Evolutionary conservation across 2,329 filamentous ascomycete genomes (phyloP).

Genomic region (Magnaporthiopsis poae): DNA sequence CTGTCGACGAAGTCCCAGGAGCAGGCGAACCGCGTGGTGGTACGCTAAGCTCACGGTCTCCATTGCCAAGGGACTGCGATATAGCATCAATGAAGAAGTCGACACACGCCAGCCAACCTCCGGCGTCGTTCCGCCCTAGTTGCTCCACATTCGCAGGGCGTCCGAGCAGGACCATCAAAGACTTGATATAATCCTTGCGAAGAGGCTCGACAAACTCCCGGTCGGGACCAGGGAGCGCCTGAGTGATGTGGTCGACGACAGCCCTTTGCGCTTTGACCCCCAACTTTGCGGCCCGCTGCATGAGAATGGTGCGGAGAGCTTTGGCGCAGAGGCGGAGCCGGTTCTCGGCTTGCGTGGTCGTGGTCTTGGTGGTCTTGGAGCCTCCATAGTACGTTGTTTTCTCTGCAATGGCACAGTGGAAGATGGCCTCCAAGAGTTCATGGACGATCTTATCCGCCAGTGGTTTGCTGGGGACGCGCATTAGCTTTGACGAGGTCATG

Average conservation of each 20-base stretch:
- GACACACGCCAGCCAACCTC: slow-evolving; percentile 59
- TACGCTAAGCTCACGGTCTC: slow-evolving; percentile 22
- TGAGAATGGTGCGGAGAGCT: slow-evolving; percentile 61
- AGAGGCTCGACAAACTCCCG: slow-evolving; percentile 60
- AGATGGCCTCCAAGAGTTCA: slow-evolving; percentile 70
- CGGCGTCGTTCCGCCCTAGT: slow-evolving; percentile 44
- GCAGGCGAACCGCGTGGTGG: slow-evolving; percentile 35
- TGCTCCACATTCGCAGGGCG: slow-evolving; percentile 73
- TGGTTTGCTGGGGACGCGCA: slow-evolving; percentile 12
- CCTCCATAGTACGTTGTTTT: slow-evolving; percentile 53
- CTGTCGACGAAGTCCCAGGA: slow-evolving; percentile 21
- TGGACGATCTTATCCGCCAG: slow-evolving; percentile 73
- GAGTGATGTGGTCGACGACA: slow-evolving; percentile 70
- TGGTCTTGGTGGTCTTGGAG: slow-evolving; percentile 30
- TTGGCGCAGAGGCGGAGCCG: slow-evolving; percentile 61
- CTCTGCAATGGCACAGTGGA: slow-evolving; percentile 58
- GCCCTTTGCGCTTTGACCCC: slow-evolving; percentile 69
- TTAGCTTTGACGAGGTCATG: slow-evolving; percentile 1
- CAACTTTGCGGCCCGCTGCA: slow-evolving; percentile 57
- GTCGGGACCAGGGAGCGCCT: slow-evolving; percentile 55
- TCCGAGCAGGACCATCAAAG: slow-evolving; percentile 59
- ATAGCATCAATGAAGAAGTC: slow-evolving; percentile 64
- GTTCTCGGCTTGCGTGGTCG: slow-evolving; percentile 37
- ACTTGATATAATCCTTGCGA: slow-evolving; percentile 67
- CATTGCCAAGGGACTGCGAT: slow-evolving; percentile 35